A percentile compares a stretch with the other conserved stretches of the same genome.
Conservation (phyloP, 2,329 filamentous ascomycete species). For the Fusarium tanahbumbuense region DNA sequence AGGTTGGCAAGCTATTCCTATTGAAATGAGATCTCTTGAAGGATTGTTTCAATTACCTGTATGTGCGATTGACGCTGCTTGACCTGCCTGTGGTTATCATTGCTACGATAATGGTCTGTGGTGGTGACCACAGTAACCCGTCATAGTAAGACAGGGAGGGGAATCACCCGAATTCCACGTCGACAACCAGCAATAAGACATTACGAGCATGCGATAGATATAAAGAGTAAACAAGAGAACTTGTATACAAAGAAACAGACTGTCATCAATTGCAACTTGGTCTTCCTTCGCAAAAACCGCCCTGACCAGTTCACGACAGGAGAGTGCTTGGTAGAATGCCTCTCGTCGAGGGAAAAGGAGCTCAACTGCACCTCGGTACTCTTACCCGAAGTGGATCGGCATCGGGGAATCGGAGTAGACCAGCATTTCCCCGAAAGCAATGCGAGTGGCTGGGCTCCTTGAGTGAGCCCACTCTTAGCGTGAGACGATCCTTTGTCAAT, state of each 20-base stretch:
- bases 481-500: neutral
- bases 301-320: too few species aligned
- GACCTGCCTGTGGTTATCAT: rapidly evolving
- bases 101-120: rapidly evolving
- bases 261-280: too few species aligned
- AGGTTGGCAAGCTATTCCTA: too few species aligned
- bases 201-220: too few species aligned
- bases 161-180: too few species aligned
- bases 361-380: neutral
- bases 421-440: neutral
- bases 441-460: neutral
- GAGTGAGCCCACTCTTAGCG: neutral
- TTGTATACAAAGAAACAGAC: neutral
- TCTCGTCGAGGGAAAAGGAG: neutral
- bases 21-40: too few species aligned
- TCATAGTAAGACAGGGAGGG: too few species aligned
- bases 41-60: too few species aligned
- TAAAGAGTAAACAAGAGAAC: neutral
- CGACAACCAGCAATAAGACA: too few species aligned
- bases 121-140: too few species aligned
- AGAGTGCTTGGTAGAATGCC: neutral
- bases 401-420: neutral
- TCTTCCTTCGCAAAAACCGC: neutral
- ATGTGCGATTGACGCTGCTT: too few species aligned
- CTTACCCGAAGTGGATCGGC: neutral